Conservation (phyloP, 371 early-diverging fungal species). For the Zychaea mexicana region DNA sequence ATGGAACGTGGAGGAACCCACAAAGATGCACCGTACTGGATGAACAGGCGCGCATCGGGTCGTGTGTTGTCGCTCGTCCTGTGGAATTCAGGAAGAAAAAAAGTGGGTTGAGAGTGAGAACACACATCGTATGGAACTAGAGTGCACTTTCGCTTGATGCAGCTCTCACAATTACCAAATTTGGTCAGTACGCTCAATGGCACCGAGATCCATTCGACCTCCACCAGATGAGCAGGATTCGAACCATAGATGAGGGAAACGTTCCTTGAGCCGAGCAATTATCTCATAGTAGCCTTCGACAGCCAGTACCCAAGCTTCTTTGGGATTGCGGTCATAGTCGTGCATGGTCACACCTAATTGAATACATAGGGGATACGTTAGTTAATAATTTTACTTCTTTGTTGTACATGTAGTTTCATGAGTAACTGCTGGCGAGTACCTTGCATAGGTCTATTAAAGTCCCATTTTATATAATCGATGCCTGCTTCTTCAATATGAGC, state of each 20-base stretch:
- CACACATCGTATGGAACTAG: too few species aligned
- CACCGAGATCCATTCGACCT: slow-evolving; percentile 37
- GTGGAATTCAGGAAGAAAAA: too few species aligned
- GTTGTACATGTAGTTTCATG: neutral
- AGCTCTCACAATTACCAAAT: too few species aligned
- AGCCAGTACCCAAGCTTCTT: slow-evolving; percentile 30
- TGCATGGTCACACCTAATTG: slow-evolving; percentile 9
- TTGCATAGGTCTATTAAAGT: slow-evolving; percentile 42
- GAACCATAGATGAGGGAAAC: slow-evolving; percentile 20
- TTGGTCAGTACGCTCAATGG: slow-evolving; percentile 15
- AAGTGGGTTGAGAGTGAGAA: neutral
- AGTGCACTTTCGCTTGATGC: too few species aligned
- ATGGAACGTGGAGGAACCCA: slow-evolving; percentile 35
- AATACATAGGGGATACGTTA: neutral
- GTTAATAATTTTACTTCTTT: neutral
- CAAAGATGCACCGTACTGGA: slow-evolving; percentile 39
- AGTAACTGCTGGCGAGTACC: neutral
- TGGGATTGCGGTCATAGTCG: slow-evolving; percentile 14
- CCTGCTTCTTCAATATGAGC: slow-evolving; percentile 22
- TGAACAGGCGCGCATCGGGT: slow-evolving; percentile 40
- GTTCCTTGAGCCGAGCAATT: slow-evolving; percentile 20
- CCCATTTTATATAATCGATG: slow-evolving; percentile 49
- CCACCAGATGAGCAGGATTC: slow-evolving; percentile 44
- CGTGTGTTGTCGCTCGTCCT: slow-evolving; percentile 42
- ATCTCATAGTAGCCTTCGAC: slow-evolving; percentile 24